Percentiles rank a stretch among this genome's conserved stretches.
Evolutionary conservation across 2,329 filamentous ascomycete genomes (phyloP).

Genomic region (Claviceps humidiphila): DNA sequence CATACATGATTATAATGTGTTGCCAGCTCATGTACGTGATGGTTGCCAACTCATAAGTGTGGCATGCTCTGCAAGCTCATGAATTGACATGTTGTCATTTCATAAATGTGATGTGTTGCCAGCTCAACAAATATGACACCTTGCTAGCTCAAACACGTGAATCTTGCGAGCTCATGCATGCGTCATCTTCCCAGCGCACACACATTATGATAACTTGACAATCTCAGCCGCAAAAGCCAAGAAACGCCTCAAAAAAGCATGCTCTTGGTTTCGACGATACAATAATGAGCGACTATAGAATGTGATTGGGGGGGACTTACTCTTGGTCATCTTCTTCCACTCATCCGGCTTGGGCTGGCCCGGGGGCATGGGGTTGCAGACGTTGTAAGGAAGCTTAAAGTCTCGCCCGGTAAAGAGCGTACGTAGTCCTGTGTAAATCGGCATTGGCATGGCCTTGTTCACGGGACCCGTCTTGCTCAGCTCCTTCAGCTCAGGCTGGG

Average conservation of each 20-base stretch:
- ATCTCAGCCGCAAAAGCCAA: neutral
- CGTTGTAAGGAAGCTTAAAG: slow-evolving; percentile 80
- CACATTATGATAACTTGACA: no score
- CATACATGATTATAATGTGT: neutral
- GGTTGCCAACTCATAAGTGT: no score
- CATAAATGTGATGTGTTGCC: no score
- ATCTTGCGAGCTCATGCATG: no score
- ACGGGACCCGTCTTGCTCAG: slow-evolving; percentile 25
- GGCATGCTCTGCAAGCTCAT: no score
- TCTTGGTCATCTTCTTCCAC: slow-evolving; percentile 85
- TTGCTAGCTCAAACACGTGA: no score
- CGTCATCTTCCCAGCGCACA: no score
- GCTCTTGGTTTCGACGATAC: neutral
- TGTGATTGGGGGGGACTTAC: slow-evolving; percentile 28
- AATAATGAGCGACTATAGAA: neutral
- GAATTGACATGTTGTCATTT: no score
- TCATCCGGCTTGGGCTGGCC: slow-evolving; percentile 86
- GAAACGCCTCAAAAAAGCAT: neutral
- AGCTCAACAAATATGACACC: no score
- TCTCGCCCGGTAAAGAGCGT: slow-evolving; percentile 60
- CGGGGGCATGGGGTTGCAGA: slow-evolving; percentile 75
- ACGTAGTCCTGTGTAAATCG: slow-evolving; percentile 65
- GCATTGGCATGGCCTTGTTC: slow-evolving; percentile 53
- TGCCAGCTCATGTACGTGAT: neutral
- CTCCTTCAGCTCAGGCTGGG: slow-evolving; percentile 31